These are phyloP conservation scores for Podospora didyma DNA, from an alignment of 495 filamentous ascomycete species.

Conservation along the genomic window DNA sequence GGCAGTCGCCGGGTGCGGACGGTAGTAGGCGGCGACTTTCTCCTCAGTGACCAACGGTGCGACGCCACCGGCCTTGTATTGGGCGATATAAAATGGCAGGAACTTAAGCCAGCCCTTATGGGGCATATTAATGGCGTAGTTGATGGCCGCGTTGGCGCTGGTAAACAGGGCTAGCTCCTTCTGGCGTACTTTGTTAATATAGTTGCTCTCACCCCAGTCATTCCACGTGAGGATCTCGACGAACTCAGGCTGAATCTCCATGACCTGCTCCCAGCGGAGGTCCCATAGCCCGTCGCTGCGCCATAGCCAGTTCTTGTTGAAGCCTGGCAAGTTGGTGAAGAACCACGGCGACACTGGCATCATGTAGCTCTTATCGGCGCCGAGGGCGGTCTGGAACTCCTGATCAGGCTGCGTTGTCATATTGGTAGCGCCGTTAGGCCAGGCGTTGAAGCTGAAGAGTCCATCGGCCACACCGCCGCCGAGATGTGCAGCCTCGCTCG, in stretches of 20 bases:
- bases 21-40: constrained; percentile 11
- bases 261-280: constrained; percentile 52
- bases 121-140: constrained; percentile 10
- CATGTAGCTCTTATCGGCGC: constrained; percentile 27
- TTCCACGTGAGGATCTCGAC: constrained; percentile 68
- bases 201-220: constrained; percentile 63
- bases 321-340: constrained; percentile 56
- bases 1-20: constrained; percentile 14
- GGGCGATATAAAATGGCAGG: constrained; percentile 20
- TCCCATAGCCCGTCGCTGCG: constrained; percentile 61
- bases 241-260: constrained; percentile 49
- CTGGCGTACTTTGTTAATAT: constrained; percentile 43
- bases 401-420: constrained; percentile 39
- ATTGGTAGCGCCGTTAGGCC: constrained; percentile 40
- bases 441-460: constrained; percentile 35
- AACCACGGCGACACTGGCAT: constrained; percentile 66
- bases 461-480: constrained; percentile 23
- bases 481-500: background rate
- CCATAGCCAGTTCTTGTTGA: constrained; percentile 57
- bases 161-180: constrained; percentile 15
- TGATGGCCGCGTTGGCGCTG: constrained; percentile 12
- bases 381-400: constrained; percentile 21
- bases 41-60: background rate
- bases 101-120: constrained; percentile 25
- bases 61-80: constrained; percentile 16